Evolutionary conservation across 2,329 filamentous ascomycete species (phyloP), one percentile per base, ranked within the genome.

Genomic region (Orbilia javanica): DNA sequence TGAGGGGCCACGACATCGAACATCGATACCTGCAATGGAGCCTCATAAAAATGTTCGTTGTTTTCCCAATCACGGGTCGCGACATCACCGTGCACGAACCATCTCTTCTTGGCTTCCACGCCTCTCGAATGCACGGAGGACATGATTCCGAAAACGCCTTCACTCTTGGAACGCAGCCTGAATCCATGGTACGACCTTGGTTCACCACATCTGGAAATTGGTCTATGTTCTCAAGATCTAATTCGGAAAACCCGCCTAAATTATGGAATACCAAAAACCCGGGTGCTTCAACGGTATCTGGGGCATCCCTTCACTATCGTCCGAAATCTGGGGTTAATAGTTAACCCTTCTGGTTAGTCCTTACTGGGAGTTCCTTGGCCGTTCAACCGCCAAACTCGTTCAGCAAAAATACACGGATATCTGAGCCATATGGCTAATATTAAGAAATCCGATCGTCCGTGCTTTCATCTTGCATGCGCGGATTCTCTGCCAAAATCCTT

Each of bases 161-260:
- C 31, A 39, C 8, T 42, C 20, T 60, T 34, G 50, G 11, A 55
- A 10, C 55, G 46, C 63, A 39, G 31, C 29, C 63, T 52, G 63
- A 67, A 39, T 67, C 63, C 63, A 53, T 44, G 63, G 63, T 67
- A 42, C 63, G 18, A 29, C 42, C 63, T 52, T 39, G 11, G 18
- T 18, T 52, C 42, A 57, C 0, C 55, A 27, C 13, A 22, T 36
- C n/a, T 57, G 52, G 10, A 36, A 42, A 42, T 42, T 31, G 53
- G 18, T 42, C 27, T 10, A 42, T 27, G 34, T 11, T 42, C 34
- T 42, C 34, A 42, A 60, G 55, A 60, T 60, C 55, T 42, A 60
- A 60, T 27, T 66, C 62, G 62, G 62, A 66, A 66, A 66, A 29
- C 42, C 42, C 42, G 62, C 62, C 62, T 66, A 66, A 66, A 66